These are phyloP conservation scores for Flaveria sonorensis DNA, from an alignment of 129 eudicot species.

Conservation along the genomic window DNA sequence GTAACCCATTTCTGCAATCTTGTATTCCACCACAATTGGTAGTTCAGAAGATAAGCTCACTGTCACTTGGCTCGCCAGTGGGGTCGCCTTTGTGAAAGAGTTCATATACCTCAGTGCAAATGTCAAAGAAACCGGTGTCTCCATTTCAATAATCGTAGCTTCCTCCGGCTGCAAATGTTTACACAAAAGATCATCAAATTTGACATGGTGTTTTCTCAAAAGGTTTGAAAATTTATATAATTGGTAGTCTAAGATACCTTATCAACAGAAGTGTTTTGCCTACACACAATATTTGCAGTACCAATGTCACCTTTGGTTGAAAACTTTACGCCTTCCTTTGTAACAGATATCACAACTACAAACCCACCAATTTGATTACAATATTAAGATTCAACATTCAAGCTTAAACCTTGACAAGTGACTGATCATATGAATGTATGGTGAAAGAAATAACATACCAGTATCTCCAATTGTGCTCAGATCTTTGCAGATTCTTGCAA, in stretches of 20 bases:
- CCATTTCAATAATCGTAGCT: constrained; percentile 63
- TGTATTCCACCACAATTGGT: constrained; percentile 79
- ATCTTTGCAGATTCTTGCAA: constrained; percentile 67
- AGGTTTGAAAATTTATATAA: not conserved
- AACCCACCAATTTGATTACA: constrained; percentile 10
- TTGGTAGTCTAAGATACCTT: constrained; percentile 36
- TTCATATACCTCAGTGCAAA: constrained; percentile 67
- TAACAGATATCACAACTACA: constrained; percentile 60
- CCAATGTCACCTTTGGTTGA: constrained; percentile 71
- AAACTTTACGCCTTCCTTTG: constrained; percentile 67
- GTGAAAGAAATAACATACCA: constrained; percentile 36
- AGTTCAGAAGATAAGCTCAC: constrained; percentile 63
- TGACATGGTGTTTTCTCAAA: not conserved
- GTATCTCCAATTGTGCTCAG: constrained; percentile 73
- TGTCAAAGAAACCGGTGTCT: constrained; percentile 54
- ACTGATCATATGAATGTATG: not conserved
- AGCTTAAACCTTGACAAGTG: not conserved
- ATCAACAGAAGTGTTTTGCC: constrained; percentile 60
- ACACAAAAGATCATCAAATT: not conserved
- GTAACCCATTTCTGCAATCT: constrained; percentile 75
- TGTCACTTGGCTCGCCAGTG: constrained; percentile 63
- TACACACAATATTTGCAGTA: constrained; percentile 55
- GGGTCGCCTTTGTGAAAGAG: constrained; percentile 67
- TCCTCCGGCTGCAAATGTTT: constrained; percentile 60
- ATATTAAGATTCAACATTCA: constrained; percentile 7